A percentile compares a stretch with the other conserved stretches of the same genome.
phyloP scores from a whole-genome alignment of 371 early-diverging fungal genomes.

The Gilbertella persicaria region DNA sequence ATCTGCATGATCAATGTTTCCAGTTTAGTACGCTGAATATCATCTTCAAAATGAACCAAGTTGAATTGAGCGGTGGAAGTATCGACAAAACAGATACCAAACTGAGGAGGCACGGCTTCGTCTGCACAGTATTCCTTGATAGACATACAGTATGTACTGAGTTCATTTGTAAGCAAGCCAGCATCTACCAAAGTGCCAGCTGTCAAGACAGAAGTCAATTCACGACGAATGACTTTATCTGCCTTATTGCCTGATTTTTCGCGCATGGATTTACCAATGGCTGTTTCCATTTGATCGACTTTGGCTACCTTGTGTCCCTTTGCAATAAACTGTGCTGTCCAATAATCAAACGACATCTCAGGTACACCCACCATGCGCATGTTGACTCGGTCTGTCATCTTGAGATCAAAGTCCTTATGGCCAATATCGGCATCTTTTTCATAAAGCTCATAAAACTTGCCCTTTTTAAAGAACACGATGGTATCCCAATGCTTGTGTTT shows the following conservation, averaged over 20 bases:
- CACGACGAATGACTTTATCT: slow-evolving; percentile 93
- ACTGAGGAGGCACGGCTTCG: slow-evolving; percentile 44
- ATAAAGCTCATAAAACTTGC: slow-evolving; percentile 99
- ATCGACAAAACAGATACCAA: slow-evolving; percentile 94
- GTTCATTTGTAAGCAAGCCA: slow-evolving; percentile 82
- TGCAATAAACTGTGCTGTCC: slow-evolving; percentile 97
- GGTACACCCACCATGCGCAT: slow-evolving; percentile 99
- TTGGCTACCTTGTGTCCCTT: slow-evolving; percentile 96
- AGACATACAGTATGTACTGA: slow-evolving; percentile 92
- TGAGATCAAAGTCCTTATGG: slow-evolving; percentile 96
- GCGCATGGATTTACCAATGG: slow-evolving; percentile 94
- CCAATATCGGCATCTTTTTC: slow-evolving; percentile 99
- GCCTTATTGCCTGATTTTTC: slow-evolving; percentile 67
- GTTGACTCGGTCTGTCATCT: slow-evolving; percentile 95
- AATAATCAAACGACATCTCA: slow-evolving; percentile 92
- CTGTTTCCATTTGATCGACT: slow-evolving; percentile 99
- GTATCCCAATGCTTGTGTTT: slow-evolving; percentile 96
- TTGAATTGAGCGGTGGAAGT: slow-evolving; percentile 93
- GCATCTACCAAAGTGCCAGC: slow-evolving; percentile 95
- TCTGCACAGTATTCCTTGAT: slow-evolving; percentile 64
- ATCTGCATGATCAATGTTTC: slow-evolving; percentile 94
- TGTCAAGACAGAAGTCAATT: slow-evolving; percentile 93
- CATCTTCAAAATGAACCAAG: slow-evolving; percentile 82
- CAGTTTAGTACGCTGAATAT: slow-evolving; percentile 80
- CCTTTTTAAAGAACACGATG: slow-evolving; percentile 99